These are phyloP conservation scores for Nicotiana obtusifolia DNA, from an alignment of 257 asterid species.

Conservation along the genomic window DNA sequence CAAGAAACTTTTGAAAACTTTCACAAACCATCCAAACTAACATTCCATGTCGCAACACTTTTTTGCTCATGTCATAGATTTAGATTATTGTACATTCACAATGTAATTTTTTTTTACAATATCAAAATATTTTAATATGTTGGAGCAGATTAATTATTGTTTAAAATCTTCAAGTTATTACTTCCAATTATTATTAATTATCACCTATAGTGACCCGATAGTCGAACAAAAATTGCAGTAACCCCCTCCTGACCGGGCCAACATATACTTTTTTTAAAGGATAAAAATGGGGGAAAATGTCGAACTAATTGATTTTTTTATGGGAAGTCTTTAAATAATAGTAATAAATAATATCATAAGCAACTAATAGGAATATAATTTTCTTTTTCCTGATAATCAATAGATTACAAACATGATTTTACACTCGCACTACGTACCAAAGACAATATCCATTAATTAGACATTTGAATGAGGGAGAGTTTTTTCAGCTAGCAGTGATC, in stretches of 20 bases:
- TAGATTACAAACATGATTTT: slow-evolving; percentile 28
- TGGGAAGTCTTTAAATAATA: neutral
- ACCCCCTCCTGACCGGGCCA: no score
- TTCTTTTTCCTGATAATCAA: slow-evolving; percentile 7
- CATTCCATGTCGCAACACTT: neutral
- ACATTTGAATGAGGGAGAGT: neutral
- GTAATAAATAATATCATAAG: neutral
- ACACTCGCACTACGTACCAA: slow-evolving; percentile 20
- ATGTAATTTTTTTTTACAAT: no score
- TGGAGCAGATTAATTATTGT: no score
- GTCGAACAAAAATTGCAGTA: no score
- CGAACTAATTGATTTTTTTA: neutral
- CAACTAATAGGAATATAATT: slow-evolving; percentile 6
- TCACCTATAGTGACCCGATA: no score
- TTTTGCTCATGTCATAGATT: neutral
- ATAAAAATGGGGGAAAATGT: no score
- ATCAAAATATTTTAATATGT: no score
- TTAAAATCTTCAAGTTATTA: neutral
- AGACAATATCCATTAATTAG: slow-evolving; percentile 6
- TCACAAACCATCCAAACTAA: slow-evolving; percentile 5
- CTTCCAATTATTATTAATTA: no score
- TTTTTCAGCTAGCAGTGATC: neutral
- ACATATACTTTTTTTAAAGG: neutral
- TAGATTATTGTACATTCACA: neutral
- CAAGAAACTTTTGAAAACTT: neutral